phyloP scores from a whole-genome alignment of 164 flowering plant species.

The Vitis amurensis region DNA sequence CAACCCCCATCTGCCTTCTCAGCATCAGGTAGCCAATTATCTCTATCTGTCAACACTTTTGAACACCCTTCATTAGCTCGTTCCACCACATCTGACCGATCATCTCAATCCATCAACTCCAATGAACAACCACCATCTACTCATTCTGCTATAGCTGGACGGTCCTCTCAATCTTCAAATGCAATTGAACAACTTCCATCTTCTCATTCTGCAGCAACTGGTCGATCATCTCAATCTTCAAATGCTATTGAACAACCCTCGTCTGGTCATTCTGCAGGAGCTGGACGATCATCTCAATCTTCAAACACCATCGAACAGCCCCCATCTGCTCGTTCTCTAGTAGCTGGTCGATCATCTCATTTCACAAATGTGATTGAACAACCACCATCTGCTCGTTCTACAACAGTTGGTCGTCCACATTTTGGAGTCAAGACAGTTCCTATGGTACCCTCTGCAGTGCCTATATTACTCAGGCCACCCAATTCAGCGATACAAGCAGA shows the following conservation, averaged over 20 bases:
- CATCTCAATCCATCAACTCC: constrained; percentile 7
- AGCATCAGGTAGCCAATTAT: constrained; percentile 16
- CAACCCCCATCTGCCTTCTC: constrained; percentile 31
- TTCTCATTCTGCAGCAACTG: constrained; percentile 13
- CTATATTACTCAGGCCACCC: constrained; percentile 46
- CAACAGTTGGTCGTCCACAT: constrained; percentile 40
- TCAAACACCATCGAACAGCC: constrained; percentile 23
- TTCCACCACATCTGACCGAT: background rate
- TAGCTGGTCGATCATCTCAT: constrained; percentile 11
- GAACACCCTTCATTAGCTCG: constrained; percentile 20
- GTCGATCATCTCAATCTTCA: constrained; percentile 8
- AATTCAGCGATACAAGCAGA: constrained; percentile 33
- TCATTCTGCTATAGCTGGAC: background rate
- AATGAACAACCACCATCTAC: constrained; percentile 6
- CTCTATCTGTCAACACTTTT: constrained; percentile 9
- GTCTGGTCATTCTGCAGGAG: background rate
- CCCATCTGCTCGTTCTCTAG: constrained; percentile 15
- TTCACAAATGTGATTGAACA: constrained; percentile 21
- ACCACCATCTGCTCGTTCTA: constrained; percentile 35
- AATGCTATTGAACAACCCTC: constrained; percentile 13
- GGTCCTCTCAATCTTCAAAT: constrained; percentile 12
- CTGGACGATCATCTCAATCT: constrained; percentile 10
- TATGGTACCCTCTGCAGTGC: constrained; percentile 56
- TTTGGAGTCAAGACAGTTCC: constrained; percentile 45
- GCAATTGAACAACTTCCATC: constrained; percentile 23